phyloP scores from a whole-genome alignment of 768 basidiomycete species.

The Collybia mongolica region DNA sequence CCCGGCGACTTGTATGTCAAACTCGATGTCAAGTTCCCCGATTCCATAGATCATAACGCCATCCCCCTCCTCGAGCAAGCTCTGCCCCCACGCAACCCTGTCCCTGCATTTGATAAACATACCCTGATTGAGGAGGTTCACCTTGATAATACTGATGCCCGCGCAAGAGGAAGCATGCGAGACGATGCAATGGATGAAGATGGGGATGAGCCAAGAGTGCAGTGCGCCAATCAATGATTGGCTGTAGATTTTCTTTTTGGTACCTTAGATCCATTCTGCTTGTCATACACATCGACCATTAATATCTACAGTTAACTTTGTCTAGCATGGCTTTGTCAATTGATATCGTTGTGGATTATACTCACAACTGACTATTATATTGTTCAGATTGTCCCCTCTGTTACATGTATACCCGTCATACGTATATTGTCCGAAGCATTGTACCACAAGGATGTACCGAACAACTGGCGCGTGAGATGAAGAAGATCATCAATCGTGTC shows the following conservation, averaged over 20 bases:
- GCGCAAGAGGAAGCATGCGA: constrained; percentile 48
- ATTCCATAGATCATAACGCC: constrained; percentile 61
- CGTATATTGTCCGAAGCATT: constrained; percentile 1
- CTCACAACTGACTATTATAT: no score
- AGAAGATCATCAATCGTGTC: constrained; percentile 40
- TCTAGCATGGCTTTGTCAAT: constrained; percentile 24
- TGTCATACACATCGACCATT: constrained; percentile 34
- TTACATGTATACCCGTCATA: no score
- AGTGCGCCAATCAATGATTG: constrained; percentile 87
- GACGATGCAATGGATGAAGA: constrained; percentile 95
- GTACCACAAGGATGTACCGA: constrained; percentile 45
- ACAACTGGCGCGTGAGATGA: constrained; percentile 36
- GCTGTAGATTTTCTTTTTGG: constrained; percentile 12
- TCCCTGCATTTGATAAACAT: constrained; percentile 68
- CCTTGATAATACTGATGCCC: constrained; percentile 75
- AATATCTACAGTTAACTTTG: constrained; percentile 38
- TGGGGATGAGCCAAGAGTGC: constrained; percentile 87
- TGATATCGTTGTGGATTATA: neutral
- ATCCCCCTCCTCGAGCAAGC: constrained; percentile 81
- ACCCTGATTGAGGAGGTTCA: constrained; percentile 80
- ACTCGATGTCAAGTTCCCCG: constrained; percentile 88
- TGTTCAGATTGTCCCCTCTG: no score
- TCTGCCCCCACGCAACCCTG: constrained; percentile 71
- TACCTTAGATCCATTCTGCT: constrained; percentile 27
- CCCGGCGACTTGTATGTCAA: constrained; percentile 91